Conservation (phyloP, 768 basidiomycete species). For the Phlegmacium glaucopus region DNA sequence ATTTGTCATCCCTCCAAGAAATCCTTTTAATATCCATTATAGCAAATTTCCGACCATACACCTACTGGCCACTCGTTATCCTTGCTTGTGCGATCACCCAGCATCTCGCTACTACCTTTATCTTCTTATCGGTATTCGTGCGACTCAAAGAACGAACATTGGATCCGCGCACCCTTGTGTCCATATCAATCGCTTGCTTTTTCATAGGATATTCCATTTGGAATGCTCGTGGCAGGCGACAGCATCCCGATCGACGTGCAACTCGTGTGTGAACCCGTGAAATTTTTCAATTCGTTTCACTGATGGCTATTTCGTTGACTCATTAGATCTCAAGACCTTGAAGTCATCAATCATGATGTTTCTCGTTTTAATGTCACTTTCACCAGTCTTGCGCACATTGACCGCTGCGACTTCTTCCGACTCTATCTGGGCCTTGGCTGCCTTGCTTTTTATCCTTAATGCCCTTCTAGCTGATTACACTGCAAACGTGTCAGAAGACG, state of each 20-base stretch:
- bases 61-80: constrained; percentile 69
- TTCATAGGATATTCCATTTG: constrained; percentile 58
- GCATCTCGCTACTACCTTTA: constrained; percentile 75
- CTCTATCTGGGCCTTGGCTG: constrained; percentile 95
- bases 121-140: constrained; percentile 81
- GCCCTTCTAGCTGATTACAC: constrained; percentile 82
- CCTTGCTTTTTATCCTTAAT: constrained; percentile 78
- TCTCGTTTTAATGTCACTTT: constrained; percentile 82
- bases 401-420: constrained; percentile 95
- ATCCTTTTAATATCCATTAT: constrained; percentile 3
- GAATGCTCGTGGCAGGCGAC: constrained; percentile 43
- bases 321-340: constrained; percentile 61
- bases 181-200: constrained; percentile 59
- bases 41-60: constrained; percentile 83
- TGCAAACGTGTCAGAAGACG: constrained; percentile 38
- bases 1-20: not conserved
- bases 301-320: not conserved
- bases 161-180: constrained; percentile 69
- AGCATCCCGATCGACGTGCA: constrained; percentile 21
- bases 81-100: constrained; percentile 78
- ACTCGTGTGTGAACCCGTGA: constrained; percentile 26
- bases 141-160: constrained; percentile 59
- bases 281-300: not conserved
- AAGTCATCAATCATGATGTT: constrained; percentile 88
- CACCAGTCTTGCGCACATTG: constrained; percentile 88